Conservation (phyloP, 768 basidiomycete genomes). For the Tubosaeta sp. region DNA sequence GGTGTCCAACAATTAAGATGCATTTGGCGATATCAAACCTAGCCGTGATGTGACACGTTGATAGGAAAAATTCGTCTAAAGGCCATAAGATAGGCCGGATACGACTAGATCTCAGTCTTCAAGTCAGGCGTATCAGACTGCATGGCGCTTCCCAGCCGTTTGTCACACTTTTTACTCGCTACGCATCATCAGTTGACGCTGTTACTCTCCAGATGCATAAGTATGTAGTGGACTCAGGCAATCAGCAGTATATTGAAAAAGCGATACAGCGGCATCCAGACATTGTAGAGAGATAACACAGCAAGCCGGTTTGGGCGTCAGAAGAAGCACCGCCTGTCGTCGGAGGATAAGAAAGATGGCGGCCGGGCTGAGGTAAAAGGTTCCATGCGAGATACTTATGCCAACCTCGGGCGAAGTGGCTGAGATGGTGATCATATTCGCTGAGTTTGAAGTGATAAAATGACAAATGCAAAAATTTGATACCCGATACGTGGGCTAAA, state of each 20-base stretch:
- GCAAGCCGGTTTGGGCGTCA: not conserved
- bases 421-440: conserved; percentile 14
- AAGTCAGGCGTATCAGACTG: not conserved
- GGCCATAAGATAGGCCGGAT: too few relatives aligned
- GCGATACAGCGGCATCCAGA: not conserved
- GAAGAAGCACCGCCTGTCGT: not conserved
- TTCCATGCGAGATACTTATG: too few relatives aligned
- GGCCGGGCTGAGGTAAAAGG: not conserved
- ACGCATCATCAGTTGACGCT: not conserved
- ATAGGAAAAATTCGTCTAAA: not conserved
- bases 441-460: conserved; percentile 13
- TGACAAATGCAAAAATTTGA: conserved; percentile 13
- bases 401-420: not conserved
- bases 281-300: not conserved
- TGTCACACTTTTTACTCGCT: not conserved
- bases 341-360: conserved; percentile 6
- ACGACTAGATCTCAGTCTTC: not conserved
- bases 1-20: not conserved
- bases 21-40: not conserved
- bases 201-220: too few relatives aligned
- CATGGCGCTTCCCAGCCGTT: not conserved
- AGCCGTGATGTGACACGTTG: not conserved
- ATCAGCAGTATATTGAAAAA: too few relatives aligned
- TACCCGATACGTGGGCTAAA: conserved; percentile 10
- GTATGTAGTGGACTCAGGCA: too few relatives aligned